Conservation (phyloP, 345 rosid genomes). For the Physaria fendleri region DNA sequence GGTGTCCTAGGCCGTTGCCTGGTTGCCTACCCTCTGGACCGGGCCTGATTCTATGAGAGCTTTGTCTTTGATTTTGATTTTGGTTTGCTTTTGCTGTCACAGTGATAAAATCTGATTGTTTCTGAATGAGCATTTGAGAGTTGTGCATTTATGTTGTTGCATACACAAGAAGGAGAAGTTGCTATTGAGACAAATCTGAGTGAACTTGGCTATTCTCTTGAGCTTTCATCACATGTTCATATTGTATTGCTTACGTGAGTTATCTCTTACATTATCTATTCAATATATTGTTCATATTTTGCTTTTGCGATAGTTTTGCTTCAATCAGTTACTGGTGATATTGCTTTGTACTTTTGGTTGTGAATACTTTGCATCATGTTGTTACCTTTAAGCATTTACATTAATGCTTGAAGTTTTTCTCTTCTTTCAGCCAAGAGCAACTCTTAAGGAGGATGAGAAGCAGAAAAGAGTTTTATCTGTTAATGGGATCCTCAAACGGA, state of each 20-base stretch:
- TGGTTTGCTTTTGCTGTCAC: not conserved
- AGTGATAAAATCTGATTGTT: not conserved
- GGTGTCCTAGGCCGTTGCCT: no score
- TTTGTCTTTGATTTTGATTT: no score
- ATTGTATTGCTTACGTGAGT: conserved; percentile 66
- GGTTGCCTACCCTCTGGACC: no score
- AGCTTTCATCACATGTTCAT: conserved; percentile 69
- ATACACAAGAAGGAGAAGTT: conserved; percentile 81
- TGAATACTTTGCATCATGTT: not conserved
- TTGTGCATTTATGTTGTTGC: no score
- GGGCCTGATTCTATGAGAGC: no score
- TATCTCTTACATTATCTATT: not conserved
- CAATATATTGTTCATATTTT: no score
- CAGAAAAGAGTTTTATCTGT: conserved; percentile 40
- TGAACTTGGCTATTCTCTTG: conserved; percentile 63
- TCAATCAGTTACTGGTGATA: conserved; percentile 22
- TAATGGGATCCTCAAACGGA: conserved; percentile 60
- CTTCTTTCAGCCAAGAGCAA: conserved; percentile 75
- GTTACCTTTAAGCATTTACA: not conserved
- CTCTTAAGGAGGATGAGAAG: no score
- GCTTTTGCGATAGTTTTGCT: not conserved
- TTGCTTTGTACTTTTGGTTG: not conserved
- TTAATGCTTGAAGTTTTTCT: conserved; percentile 1
- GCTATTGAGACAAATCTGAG: conserved; percentile 60
- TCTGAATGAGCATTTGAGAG: not conserved